Base-by-base conservation (phyloP, 768 basidiomycete species). In the Holtermanniella nyarrowii region DNA sequence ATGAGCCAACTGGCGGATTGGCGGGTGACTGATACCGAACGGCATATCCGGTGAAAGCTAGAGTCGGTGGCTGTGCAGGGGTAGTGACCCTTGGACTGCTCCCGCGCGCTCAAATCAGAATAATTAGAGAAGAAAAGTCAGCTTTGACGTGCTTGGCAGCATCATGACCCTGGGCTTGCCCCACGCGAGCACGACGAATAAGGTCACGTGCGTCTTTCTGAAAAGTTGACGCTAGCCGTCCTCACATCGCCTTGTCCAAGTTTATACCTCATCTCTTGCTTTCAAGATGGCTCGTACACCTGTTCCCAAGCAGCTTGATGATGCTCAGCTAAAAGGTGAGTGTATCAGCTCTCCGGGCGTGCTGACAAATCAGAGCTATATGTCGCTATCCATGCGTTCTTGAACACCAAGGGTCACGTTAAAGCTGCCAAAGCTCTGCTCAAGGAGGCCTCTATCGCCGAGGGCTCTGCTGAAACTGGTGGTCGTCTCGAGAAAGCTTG, bases 1-100 rank as follows among this genome's bases (percentile, higher is more conserved):
- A 26, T 77, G 74, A 21, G 90, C 84, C 45, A 90, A 72, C 42
- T 74, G 74, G 49, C 85, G 81, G 54, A 95, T 77, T 31, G 86
- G 64, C 44, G 79, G 77, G 74, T 93, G 90, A 7, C 54, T 83
- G 70, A 60, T 31, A 1, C 74, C 73, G 64, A 75, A 75, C 18
- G 70, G 67, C 72, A 70, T 70, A n/a, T n/a, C n/a, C n/a, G n/a
- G n/a, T n/a, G n/a, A n/a, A n/a, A n/a, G n/a, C n/a, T n/a, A n/a
- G n/a, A n/a, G n/a, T n/a, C n/a, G n/a, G n/a, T n/a, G n/a, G n/a
- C n/a, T n/a, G n/a, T n/a, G n/a, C n/a, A n/a, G n/a, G n/a, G n/a
- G n/a, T n/a, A n/a, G n/a, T n/a, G n/a, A n/a, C n/a, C n/a, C n/a
- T n/a, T n/a, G n/a, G n/a, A n/a, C n/a, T n/a, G n/a, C n/a, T n/a